phyloP scores from a whole-genome alignment of 164 flowering plant genomes.

The Aristolochia fimbriata region DNA sequence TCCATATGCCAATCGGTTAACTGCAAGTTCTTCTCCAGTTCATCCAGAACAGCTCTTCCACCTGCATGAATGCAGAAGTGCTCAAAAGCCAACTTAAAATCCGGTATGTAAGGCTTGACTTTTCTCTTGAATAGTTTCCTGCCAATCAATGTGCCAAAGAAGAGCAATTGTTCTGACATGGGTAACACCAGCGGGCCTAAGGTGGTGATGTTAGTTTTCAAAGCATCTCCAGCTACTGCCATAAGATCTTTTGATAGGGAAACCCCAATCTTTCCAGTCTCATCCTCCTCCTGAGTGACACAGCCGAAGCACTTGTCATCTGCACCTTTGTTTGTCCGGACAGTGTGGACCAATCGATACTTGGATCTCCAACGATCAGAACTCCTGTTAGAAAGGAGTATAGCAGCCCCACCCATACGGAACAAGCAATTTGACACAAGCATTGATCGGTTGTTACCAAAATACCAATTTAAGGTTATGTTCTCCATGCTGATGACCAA shows the following conservation, averaged over 20 bases:
- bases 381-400: slow-evolving; percentile 59
- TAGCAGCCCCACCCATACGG: slow-evolving; percentile 80
- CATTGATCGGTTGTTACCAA: slow-evolving; percentile 78
- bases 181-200: slow-evolving; percentile 82
- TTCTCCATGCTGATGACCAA: slow-evolving; percentile 70
- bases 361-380: slow-evolving; percentile 55
- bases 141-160: slow-evolving; percentile 59
- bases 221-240: slow-evolving; percentile 86
- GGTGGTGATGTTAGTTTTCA: slow-evolving; percentile 83
- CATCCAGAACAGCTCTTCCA: slow-evolving; percentile 88
- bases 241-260: slow-evolving; percentile 74
- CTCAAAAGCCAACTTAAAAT: slow-evolving; percentile 77
- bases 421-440: slow-evolving; percentile 79
- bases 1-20: slow-evolving; percentile 80
- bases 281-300: slow-evolving; percentile 63
- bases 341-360: slow-evolving; percentile 65
- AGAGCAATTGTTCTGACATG: slow-evolving; percentile 70
- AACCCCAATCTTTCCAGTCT: slow-evolving; percentile 53
- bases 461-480: slow-evolving; percentile 75
- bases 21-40: slow-evolving; percentile 68
- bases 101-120: slow-evolving; percentile 78
- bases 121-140: slow-evolving; percentile 68
- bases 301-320: slow-evolving; percentile 75
- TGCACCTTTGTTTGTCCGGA: slow-evolving; percentile 70
- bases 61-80: slow-evolving; percentile 92